Base-by-base conservation (phyloP, 345 rosid genomes). In the Cardamine resedifolia region DNA sequence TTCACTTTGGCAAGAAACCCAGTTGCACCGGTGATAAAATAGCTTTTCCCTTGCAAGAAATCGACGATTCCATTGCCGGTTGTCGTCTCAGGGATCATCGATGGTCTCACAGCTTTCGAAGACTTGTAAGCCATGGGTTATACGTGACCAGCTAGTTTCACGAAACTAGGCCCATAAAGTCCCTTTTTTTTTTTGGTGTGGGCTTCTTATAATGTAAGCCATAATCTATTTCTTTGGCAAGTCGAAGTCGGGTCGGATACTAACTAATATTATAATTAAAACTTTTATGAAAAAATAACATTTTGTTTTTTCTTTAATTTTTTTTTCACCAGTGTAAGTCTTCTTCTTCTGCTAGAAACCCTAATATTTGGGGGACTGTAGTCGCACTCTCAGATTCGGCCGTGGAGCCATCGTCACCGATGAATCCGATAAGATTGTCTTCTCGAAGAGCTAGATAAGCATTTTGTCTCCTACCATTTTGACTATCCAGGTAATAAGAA, bases 1-100 rank as follows among this genome's bases (percentile, higher is more conserved):
- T 74, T n/a, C 68, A 78, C 63, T 66, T 83, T 83, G 14, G 33
- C 85, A 31, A 83, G 79, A 48, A 80, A 82, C 7, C 85, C 83
- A 23, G 81, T 70, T 38, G 67, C 81, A 20, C 86, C 86, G 2
- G 80, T 75, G 41, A 80, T n/a, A 3, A 83, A 59, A 66, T 77
- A 71, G 67, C 52, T 78, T 49, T 83, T 80, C 11, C 71, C 55
- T 72, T 66, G 58, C 0, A 78, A 58, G 68, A 78, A 78, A 43
- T 30, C 23, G 18, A 50, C 2, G 3, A 78, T 49, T 60, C 64
- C 63, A 16, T 38, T 6, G 15, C 70, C 49, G 2, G 43, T 30
- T 7, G 26, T 72, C 2, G 2, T 23, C 18, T 5, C 23, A 55
- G 6, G 71, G 21, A 8, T 12, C 64, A 0, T 0, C 0, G 49